These are phyloP conservation scores for Gliomastix tumulicola DNA, from an alignment of 2,329 filamentous ascomycete genomes.

Conservation along the genomic window DNA sequence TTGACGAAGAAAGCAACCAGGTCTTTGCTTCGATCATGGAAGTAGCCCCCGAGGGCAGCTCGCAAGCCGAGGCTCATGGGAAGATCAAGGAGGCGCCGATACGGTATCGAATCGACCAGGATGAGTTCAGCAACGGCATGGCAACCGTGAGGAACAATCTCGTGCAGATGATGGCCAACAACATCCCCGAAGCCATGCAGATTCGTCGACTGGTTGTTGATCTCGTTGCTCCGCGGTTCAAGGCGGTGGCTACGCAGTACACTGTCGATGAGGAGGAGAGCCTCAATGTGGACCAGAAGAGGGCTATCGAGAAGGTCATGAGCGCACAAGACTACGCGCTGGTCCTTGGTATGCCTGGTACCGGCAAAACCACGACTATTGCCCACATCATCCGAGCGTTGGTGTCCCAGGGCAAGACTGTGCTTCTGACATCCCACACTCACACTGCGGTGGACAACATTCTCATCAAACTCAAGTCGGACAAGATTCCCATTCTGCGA, in stretches of 20 bases:
- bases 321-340: conserved; percentile 90
- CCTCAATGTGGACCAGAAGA: conserved; percentile 82
- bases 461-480: conserved; percentile 77
- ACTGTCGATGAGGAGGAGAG: conserved; percentile 53
- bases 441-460: conserved; percentile 99
- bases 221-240: conserved; percentile 66
- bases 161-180: conserved; percentile 82
- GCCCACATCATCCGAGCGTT: conserved; percentile 92
- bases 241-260: conserved; percentile 55
- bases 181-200: conserved; percentile 61
- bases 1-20: conserved; percentile 72
- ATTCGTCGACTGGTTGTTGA: conserved; percentile 79
- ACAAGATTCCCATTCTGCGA: conserved; percentile 73
- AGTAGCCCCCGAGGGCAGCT: conserved; percentile 50
- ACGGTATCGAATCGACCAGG: conserved; percentile 86
- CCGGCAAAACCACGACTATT: conserved; percentile 96
- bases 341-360: conserved; percentile 97
- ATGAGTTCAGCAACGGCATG: conserved; percentile 98
- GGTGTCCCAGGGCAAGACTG: conserved; percentile 82
- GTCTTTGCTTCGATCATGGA: conserved; percentile 91
- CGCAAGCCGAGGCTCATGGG: conserved; percentile 41
- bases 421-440: conserved; percentile 90
- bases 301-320: conserved; percentile 91
- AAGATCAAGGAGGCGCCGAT: conserved; percentile 48
- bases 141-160: conserved; percentile 90